phyloP scores from a whole-genome alignment of 306 rosid species.

The Fragaria ananassa region DNA sequence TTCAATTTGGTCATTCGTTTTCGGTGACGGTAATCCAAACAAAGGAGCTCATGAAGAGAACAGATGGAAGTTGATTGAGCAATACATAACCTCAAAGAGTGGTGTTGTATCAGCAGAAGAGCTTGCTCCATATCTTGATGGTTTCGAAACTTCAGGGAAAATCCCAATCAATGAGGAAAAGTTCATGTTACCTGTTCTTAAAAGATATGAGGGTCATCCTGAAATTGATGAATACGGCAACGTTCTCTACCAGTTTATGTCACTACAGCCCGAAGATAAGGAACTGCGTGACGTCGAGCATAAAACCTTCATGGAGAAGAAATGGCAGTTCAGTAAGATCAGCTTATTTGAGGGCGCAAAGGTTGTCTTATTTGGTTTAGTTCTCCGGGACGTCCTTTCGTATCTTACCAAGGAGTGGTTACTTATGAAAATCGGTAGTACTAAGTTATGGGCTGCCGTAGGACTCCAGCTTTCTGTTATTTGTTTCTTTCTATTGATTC shows the following conservation, averaged over 20 bases:
- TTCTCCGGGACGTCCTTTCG: neutral
- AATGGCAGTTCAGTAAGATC: neutral
- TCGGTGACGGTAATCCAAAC: neutral
- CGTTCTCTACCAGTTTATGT: neutral
- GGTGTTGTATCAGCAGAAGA: conserved; percentile 2
- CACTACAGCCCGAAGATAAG: neutral
- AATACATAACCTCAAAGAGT: neutral
- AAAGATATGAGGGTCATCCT: neutral
- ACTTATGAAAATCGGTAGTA: neutral
- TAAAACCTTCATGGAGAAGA: neutral
- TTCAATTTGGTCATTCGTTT: neutral
- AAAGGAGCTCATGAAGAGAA: neutral
- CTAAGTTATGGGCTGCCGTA: neutral
- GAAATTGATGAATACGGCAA: neutral
- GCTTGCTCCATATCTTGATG: conserved; percentile 1
- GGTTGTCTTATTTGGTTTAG: neutral
- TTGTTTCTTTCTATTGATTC: neutral
- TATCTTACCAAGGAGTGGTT: neutral
- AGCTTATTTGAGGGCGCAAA: neutral
- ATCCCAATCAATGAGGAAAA: neutral
- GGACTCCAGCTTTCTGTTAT: neutral
- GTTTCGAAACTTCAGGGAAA: neutral
- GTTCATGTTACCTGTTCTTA: neutral
- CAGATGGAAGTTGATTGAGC: neutral
- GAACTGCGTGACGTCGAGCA: neutral